These are phyloP conservation scores for Aspergillus intermedius DNA, from an alignment of 2,329 filamentous ascomycete genomes.

Conservation along the genomic window DNA sequence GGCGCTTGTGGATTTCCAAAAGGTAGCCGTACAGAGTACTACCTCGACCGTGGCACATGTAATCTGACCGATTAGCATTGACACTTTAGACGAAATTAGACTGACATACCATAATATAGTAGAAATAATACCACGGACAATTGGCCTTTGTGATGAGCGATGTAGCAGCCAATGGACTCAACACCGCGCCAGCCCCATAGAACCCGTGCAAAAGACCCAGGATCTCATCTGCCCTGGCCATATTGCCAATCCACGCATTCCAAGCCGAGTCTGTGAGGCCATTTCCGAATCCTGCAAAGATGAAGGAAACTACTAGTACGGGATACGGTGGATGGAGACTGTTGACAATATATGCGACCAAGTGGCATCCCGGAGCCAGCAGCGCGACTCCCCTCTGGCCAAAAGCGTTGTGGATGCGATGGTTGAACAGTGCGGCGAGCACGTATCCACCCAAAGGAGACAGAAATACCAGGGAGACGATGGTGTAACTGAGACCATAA, in stretches of 20 bases:
- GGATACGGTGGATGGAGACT: constrained; percentile 38
- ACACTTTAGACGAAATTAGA: neutral
- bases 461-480: constrained; percentile 47
- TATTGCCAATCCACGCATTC: constrained; percentile 62
- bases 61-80: constrained; percentile 10
- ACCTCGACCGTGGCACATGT: constrained; percentile 22
- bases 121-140: constrained; percentile 65
- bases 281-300: constrained; percentile 38
- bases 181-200: constrained; percentile 66
- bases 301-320: constrained; percentile 34
- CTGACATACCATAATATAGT: constrained; percentile 62
- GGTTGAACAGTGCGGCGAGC: constrained; percentile 40
- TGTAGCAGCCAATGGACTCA: constrained; percentile 65
- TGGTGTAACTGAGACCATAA: constrained; percentile 42
- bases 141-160: constrained; percentile 60
- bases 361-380: constrained; percentile 49
- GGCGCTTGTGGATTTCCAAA: constrained; percentile 18
- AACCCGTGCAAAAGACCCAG: constrained; percentile 66
- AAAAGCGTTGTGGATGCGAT: constrained; percentile 34
- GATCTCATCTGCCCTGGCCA: constrained; percentile 67
- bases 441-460: constrained; percentile 44
- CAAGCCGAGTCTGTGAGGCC: constrained; percentile 48
- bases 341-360: constrained; percentile 33
- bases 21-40: constrained; percentile 12
- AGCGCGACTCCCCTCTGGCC: constrained; percentile 68